These are phyloP conservation scores for Lachancea lanzarotensis DNA, from an alignment of 805 yeast species.

Conservation along the genomic window DNA sequence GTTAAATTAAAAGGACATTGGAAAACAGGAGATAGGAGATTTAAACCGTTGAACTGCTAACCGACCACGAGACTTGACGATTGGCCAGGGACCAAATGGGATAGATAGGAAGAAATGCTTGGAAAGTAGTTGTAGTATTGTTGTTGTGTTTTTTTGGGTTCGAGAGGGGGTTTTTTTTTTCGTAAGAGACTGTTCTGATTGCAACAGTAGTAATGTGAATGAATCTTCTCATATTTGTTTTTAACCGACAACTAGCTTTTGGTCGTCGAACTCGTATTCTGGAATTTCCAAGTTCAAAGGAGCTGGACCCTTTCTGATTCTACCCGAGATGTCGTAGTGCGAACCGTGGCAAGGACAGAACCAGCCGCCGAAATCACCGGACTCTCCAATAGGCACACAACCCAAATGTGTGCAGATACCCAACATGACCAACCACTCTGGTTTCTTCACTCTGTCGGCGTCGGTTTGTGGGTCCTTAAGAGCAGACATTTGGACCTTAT, in stretches of 20 bases:
- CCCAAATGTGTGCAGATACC: constrained; percentile 99
- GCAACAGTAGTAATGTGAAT: no score
- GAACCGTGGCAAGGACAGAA: constrained; percentile 99
- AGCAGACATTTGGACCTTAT: constrained; percentile 61
- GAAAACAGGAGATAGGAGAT: constrained; percentile 1
- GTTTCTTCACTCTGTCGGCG: constrained; percentile 88
- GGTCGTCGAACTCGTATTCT: constrained; percentile 77
- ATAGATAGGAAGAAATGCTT: neutral
- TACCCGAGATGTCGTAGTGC: constrained; percentile 99
- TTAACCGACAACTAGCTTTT: constrained; percentile 85
- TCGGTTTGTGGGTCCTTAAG: constrained; percentile 95
- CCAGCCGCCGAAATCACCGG: constrained; percentile 99
- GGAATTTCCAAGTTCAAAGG: constrained; percentile 98
- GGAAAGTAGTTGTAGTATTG: neutral
- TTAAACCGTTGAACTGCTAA: neutral
- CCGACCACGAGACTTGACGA: neutral
- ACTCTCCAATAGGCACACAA: constrained; percentile 99
- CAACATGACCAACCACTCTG: constrained; percentile 98
- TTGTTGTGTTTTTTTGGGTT: neutral
- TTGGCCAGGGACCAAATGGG: neutral
- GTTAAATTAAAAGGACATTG: constrained; percentile 4
- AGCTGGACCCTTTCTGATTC: constrained; percentile 99
- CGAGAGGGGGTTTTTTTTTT: neutral
- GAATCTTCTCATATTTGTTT: no score
- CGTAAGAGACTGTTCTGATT: no score